Base-by-base conservation (phyloP, 2,329 filamentous ascomycete genomes). In the Beauveria bassiana region DNA sequence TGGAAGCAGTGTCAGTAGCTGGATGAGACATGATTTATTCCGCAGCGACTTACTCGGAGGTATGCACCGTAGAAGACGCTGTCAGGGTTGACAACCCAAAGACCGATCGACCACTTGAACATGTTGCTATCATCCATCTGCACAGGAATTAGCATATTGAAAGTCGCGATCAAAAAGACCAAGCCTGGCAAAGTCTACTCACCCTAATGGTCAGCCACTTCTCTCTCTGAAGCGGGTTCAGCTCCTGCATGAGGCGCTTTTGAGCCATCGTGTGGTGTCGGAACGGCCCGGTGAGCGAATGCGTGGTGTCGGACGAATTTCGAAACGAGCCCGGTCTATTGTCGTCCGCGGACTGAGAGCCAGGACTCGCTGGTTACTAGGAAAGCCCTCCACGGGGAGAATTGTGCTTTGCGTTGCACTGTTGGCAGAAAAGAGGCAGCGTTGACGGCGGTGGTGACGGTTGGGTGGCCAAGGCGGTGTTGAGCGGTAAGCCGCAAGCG, bases 131-230 rank as follows among this genome's bases (percentile, higher is more conserved):
- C 85, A 66, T 91, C 84, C 42, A 92, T 80, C 85, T 95, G 69
- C 16, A 8, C 12, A 54, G 20, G 5, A 26, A 28, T 59, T 61
- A 62, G 59, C 61, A 26, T 18, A 16, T 10, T 3, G 20, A 24
- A 20, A 12, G 3, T 12, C 22, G 6, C 2, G 8, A 38, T 38
- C 20, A 16, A 10, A n/a, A 5, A 43, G 16, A 34, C 9, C 2
- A 18, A 1, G 34, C 18, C 3, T 22, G 28, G 55, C 42, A 65
- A 43, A 50, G 14, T n/a, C 54, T 61, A 52, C 83, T 64, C 75
- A 92, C 90, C 73, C 96, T 89, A 67, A 97, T 91, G 68, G 93
- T 86, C 20, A 96, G 89, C 93, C 93, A 99, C 73, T 91, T 91
- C 81, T 97, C 93, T 74, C 95, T 92, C 60, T 85, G 81, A 46